Percentiles rank a stretch among this genome's conserved stretches.
These are phyloP conservation scores for Solanum lignicaule DNA, from an alignment of 257 asterid genomes.

Conservation along the genomic window DNA sequence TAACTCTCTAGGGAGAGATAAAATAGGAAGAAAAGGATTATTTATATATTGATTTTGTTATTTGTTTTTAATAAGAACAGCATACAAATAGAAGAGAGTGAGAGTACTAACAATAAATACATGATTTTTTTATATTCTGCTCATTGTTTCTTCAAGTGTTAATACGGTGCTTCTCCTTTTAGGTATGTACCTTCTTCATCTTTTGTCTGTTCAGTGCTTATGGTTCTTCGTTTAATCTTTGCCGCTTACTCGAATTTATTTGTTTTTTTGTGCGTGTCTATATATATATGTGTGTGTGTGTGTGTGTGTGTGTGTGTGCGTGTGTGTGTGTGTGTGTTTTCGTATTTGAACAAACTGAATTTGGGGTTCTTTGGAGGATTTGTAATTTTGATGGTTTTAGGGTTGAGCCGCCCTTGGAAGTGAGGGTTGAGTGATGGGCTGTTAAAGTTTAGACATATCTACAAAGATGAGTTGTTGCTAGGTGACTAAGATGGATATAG, in stretches of 20 bases:
- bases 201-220: not conserved
- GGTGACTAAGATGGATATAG: not conserved
- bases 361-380: not conserved
- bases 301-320: too few relatives aligned
- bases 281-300: too few relatives aligned
- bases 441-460: not conserved
- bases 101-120: too few relatives aligned
- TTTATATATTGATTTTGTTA: too few relatives aligned
- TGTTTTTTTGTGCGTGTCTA: too few relatives aligned
- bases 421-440: not conserved
- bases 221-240: not conserved
- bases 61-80: not conserved
- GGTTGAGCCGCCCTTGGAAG: not conserved
- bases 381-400: not conserved
- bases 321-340: too few relatives aligned
- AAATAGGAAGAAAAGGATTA: too few relatives aligned
- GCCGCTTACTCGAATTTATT: too few relatives aligned
- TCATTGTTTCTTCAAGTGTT: not conserved
- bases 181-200: not conserved
- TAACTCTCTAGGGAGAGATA: rapidly evolving
- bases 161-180: not conserved
- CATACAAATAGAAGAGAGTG: too few relatives aligned
- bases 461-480: not conserved
- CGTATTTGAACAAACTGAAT: not conserved
- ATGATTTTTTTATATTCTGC: not conserved